Percentiles rank a stretch among this genome's conserved stretches.
These are phyloP conservation scores for Brassica balearica DNA, from an alignment of 441 rosid genomes.

Conservation along the genomic window DNA sequence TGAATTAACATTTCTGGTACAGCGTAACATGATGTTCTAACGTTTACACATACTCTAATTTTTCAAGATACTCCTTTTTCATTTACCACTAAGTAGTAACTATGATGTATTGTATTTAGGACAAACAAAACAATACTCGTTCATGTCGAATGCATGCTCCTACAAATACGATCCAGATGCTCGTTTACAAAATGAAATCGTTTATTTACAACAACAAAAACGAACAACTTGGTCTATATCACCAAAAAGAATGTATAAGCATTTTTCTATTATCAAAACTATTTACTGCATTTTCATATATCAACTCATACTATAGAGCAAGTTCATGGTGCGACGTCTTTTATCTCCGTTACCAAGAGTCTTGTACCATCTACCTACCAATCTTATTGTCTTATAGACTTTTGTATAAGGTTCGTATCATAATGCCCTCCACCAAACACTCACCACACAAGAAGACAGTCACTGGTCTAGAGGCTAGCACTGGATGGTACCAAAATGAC, in stretches of 20 bases:
- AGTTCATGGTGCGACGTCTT: neutral
- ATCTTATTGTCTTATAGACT: constrained; percentile 8
- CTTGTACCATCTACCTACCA: constrained; percentile 27
- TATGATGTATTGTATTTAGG: too few species aligned
- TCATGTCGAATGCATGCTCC: neutral
- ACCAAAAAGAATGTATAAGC: constrained; percentile 9
- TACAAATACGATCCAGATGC: constrained; percentile 1
- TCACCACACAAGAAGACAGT: neutral
- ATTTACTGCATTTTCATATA: constrained; percentile 5
- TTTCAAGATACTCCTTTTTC: neutral
- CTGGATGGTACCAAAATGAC: constrained; percentile 62
- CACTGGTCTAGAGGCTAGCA: constrained; percentile 40
- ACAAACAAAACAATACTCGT: neutral
- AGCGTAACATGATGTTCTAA: neutral
- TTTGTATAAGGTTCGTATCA: constrained; percentile 23
- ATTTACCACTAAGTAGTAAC: neutral
- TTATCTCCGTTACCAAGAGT: constrained; percentile 18
- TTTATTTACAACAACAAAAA: constrained; percentile 28
- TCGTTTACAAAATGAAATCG: constrained; percentile 13
- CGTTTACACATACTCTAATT: neutral
- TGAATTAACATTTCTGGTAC: neutral
- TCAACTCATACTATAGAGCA: neutral
- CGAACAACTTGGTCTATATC: neutral
- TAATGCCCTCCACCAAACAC: constrained; percentile 28
- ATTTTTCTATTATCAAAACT: constrained; percentile 25